Conservation (phyloP, 2,329 filamentous ascomycete species). For the Stemphylium lycopersici region DNA sequence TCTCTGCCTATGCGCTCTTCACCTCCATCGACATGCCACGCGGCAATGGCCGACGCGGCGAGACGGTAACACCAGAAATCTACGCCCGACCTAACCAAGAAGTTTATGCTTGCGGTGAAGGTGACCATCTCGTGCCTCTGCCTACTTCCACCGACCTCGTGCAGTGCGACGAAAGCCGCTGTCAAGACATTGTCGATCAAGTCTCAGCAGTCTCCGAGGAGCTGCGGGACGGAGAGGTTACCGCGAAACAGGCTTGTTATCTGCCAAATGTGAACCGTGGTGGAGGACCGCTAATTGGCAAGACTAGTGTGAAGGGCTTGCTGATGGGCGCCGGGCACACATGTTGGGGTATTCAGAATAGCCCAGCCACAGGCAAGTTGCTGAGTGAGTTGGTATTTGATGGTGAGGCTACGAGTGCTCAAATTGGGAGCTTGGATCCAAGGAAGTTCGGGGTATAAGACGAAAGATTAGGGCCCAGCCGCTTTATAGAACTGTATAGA, state of each 20-base stretch:
- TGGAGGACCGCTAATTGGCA: slow-evolving; percentile 78
- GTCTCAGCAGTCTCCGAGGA: slow-evolving; percentile 65
- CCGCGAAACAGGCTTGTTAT: slow-evolving; percentile 88
- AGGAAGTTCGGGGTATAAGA: slow-evolving; percentile 33
- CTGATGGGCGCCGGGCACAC: slow-evolving; percentile 89
- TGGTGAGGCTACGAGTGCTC: slow-evolving; percentile 51
- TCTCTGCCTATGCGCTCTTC: slow-evolving; percentile 80
- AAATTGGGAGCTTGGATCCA: slow-evolving; percentile 51
- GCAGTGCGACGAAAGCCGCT: slow-evolving; percentile 73
- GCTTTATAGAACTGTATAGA: too few species aligned
- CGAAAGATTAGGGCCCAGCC: too few species aligned
- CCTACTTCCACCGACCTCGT: slow-evolving; percentile 79
- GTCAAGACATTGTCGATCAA: slow-evolving; percentile 85
- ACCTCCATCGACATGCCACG: slow-evolving; percentile 80
- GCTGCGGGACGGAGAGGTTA: slow-evolving; percentile 60
- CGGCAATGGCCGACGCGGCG: slow-evolving; percentile 38
- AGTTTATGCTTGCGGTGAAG: slow-evolving; percentile 93
- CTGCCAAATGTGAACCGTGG: slow-evolving; percentile 72
- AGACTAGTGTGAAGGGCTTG: slow-evolving; percentile 73
- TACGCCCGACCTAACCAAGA: slow-evolving; percentile 89
- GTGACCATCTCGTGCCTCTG: slow-evolving; percentile 75
- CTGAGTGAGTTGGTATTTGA: slow-evolving; percentile 56
- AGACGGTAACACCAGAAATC: slow-evolving; percentile 83
- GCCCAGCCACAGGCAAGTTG: slow-evolving; percentile 71
- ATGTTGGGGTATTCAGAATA: slow-evolving; percentile 98